Conservation (phyloP, 2,329 filamentous ascomycete species). For the Penicillium aurantiogriseum region DNA sequence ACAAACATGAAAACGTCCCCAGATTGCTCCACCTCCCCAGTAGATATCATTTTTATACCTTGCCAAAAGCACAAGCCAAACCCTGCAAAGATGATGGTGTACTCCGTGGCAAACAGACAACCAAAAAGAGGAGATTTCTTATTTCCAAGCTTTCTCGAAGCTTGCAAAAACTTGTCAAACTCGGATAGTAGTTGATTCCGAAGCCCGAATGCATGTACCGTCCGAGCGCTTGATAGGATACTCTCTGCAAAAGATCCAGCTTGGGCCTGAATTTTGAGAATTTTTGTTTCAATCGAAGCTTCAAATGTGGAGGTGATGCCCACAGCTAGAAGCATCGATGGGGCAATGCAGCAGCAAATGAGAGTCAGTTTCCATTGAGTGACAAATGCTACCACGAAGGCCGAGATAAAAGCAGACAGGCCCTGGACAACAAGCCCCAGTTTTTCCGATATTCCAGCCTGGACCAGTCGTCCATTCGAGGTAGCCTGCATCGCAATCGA, state of each 20-base stretch:
- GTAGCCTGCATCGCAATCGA: slow-evolving; percentile 32
- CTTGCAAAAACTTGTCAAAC: slow-evolving; percentile 21
- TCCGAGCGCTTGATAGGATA: slow-evolving; percentile 18
- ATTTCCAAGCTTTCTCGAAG: slow-evolving; percentile 10
- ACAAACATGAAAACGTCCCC: slow-evolving; percentile 30
- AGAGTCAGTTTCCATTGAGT: slow-evolving; percentile 27
- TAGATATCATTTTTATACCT: slow-evolving; percentile 30
- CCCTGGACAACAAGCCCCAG: slow-evolving; percentile 22
- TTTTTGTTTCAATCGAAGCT: slow-evolving; percentile 18
- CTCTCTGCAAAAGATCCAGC: slow-evolving; percentile 23
- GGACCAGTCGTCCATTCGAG: slow-evolving; percentile 29
- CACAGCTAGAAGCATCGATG: slow-evolving; percentile 15
- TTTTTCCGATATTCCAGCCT: slow-evolving; percentile 24
- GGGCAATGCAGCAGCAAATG: slow-evolving; percentile 21
- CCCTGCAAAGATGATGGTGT: slow-evolving; percentile 17
- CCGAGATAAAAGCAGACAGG: slow-evolving; percentile 20
- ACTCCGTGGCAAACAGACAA: slow-evolving; percentile 17
- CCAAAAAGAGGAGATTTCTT: slow-evolving; percentile 23
- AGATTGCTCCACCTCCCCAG: slow-evolving; percentile 27
- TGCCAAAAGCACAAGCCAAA: slow-evolving; percentile 35
- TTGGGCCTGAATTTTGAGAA: slow-evolving; percentile 22
- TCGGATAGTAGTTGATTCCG: slow-evolving; percentile 15
- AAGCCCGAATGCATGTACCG: slow-evolving; percentile 26
- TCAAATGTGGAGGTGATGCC: slow-evolving; percentile 17
- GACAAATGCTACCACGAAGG: slow-evolving; percentile 26